Evolutionary conservation across 2,329 filamentous ascomycete species (phyloP), one percentile per base, ranked within the genome.

Genomic region (Colletotrichum lini): DNA sequence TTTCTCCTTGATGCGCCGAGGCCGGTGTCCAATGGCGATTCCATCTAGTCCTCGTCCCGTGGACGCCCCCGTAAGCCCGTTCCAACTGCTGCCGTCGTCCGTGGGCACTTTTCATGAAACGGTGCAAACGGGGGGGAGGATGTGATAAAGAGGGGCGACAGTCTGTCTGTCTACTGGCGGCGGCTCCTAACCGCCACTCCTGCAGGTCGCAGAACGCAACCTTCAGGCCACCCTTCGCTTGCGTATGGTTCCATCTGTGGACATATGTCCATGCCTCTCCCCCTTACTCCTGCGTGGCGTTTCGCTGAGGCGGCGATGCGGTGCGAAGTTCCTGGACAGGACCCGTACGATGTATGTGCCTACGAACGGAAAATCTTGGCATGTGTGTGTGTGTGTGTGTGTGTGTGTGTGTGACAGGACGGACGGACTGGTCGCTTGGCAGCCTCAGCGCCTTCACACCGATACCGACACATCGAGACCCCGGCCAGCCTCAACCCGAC

Each of bases 81-180:
- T 42, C 30, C 42, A 16, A 30, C 30, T 35, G 21, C 38, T 53
- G 47, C 40, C 52, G n/a, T 58, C 38, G 65, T 68, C 65, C 47
- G 65, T 68, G 58, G 58, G 58, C 65, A 71, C 53, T 71, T 45
- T 63, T 53, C 52, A 68, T 71, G 68, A 71, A 68, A 71, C 65
- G 38, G 15, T 40, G 21, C 30, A 30, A 30, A 30, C 30, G 5
- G 7, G 30, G 30, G 30, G 30, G 3, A 7, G 30, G 7, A 30
- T 1, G 6, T 30, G 30, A 30, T 8, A 7, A 30, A 8, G 30
- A 8, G 30, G 30, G 30, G 30, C 30, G 30, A 8, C 26, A 15
- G 42, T 21, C 6, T 45, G 49, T 18, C 30, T 35, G 50, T 44
- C 21, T 7, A 45, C 47, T 49, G 23, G 38, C 59, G 44, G 50